Evolutionary conservation across 2,329 filamentous ascomycete genomes (phyloP).

Genomic region (Hyphodiscus sp.): DNA sequence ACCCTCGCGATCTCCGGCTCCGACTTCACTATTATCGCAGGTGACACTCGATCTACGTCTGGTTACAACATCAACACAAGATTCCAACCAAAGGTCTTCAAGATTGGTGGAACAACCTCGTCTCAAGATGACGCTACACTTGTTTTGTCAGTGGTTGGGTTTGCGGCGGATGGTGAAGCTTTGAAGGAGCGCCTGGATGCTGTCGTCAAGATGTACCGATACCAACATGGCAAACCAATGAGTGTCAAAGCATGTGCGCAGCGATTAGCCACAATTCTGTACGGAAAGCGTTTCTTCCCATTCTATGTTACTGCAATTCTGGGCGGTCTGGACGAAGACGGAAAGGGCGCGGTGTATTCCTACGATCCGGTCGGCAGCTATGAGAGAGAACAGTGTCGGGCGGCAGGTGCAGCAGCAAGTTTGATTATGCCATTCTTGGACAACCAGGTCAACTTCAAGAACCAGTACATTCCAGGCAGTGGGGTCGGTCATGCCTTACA

Average conservation of each 20-base stretch:
- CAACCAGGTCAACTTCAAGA: conserved; percentile 99
- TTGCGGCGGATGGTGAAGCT: conserved; percentile 89
- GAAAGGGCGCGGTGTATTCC: conserved; percentile 88
- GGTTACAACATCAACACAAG: conserved; percentile 99
- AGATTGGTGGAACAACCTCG: conserved; percentile 85
- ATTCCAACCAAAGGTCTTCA: conserved; percentile 92
- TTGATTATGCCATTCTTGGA: conserved; percentile 99
- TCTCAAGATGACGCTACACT: conserved; percentile 81
- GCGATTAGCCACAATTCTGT: conserved; percentile 89
- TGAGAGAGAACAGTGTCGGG: conserved; percentile 92
- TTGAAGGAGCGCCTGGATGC: conserved; percentile 90
- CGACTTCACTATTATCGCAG: conserved; percentile 93
- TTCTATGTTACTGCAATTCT: conserved; percentile 97
- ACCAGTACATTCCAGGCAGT: conserved; percentile 87
- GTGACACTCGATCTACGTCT: conserved; percentile 90
- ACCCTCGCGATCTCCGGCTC: conserved; percentile 90
- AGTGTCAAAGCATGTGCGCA: conserved; percentile 90
- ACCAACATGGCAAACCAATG: conserved; percentile 97
- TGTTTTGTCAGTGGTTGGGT: conserved; percentile 89
- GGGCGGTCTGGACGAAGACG: conserved; percentile 89
- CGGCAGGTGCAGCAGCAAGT: conserved; percentile 84
- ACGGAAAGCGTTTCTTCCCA: conserved; percentile 97
- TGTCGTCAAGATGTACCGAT: conserved; percentile 97
- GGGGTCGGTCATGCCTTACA: conserved; percentile 75
- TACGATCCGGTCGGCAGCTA: conserved; percentile 98